phyloP scores from a whole-genome alignment of 2,329 filamentous ascomycete species.

The Colletotrichum limetticola region DNA sequence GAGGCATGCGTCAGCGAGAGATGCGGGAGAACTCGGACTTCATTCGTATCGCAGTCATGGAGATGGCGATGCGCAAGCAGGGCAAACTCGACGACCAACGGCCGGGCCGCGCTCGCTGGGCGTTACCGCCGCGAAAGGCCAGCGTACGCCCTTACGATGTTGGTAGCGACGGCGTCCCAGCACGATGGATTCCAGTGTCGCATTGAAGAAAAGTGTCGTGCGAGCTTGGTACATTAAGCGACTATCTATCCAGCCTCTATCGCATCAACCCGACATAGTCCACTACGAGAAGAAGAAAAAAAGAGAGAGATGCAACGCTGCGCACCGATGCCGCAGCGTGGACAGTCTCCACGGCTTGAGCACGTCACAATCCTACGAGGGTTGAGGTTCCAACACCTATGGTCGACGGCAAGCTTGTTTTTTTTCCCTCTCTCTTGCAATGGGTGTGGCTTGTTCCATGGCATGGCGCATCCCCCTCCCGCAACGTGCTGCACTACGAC shows the following conservation, averaged over 20 bases:
- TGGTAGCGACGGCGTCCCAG: slow-evolving; percentile 67
- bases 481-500: neutral
- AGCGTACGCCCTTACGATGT: slow-evolving; percentile 65
- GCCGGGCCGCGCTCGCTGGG: slow-evolving; percentile 75
- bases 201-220: slow-evolving; percentile 22
- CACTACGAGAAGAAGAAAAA: too few species aligned
- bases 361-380: slow-evolving; percentile 20
- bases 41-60: slow-evolving; percentile 76
- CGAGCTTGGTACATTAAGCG: neutral
- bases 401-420: slow-evolving; percentile 21
- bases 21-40: slow-evolving; percentile 78
- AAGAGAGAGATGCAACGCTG: neutral
- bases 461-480: neutral
- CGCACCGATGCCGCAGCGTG: slow-evolving; percentile 26
- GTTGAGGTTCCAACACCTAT: neutral
- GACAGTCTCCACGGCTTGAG: neutral
- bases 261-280: neutral
- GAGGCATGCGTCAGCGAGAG: slow-evolving; percentile 69
- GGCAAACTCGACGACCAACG: slow-evolving; percentile 74
- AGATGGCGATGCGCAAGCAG: slow-evolving; percentile 75
- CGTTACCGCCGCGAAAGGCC: slow-evolving; percentile 72
- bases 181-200: slow-evolving; percentile 63
- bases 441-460: neutral
- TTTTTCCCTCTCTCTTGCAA: slow-evolving; percentile 3
- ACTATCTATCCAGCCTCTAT: neutral